These are phyloP conservation scores for Pistacia integerrima DNA, from an alignment of 345 rosid species.

Conservation along the genomic window DNA sequence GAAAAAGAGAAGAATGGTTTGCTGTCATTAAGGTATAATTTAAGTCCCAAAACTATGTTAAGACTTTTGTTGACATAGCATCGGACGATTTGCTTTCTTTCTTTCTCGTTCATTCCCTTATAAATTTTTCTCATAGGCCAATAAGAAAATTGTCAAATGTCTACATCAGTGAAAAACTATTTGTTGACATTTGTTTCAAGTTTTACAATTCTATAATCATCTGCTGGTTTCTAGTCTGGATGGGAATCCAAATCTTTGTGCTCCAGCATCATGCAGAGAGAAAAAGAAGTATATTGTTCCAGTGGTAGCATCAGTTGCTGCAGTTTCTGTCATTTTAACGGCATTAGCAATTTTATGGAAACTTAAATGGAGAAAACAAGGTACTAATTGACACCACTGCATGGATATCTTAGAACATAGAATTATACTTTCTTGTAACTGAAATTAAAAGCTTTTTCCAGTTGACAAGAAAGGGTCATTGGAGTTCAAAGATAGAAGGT, in stretches of 20 bases:
- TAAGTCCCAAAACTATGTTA: not conserved
- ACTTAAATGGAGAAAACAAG: not conserved
- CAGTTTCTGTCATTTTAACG: not conserved
- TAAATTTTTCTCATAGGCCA: not conserved
- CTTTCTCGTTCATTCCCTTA: not conserved
- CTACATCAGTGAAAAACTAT: too few relatives aligned
- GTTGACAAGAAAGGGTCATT: not conserved
- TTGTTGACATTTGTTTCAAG: not conserved
- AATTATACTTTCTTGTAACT: too few relatives aligned
- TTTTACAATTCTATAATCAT: not conserved
- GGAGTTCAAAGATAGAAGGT: not conserved
- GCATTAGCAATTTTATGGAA: not conserved
- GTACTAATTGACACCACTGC: not conserved
- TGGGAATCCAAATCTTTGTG: slow-evolving; percentile 9
- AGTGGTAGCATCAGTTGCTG: not conserved
- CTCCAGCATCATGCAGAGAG: not conserved
- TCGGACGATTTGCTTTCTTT: not conserved
- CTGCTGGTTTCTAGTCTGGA: not conserved
- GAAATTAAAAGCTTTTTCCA: not conserved
- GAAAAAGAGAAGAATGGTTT: slow-evolving; percentile 28
- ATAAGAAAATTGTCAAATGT: too few relatives aligned
- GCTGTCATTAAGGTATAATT: slow-evolving; percentile 24
- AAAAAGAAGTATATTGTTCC: not conserved
- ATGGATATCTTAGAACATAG: too few relatives aligned
- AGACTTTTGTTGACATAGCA: not conserved